Evolutionary conservation across 2,329 filamentous ascomycete genomes (phyloP), one percentile per base, ranked within the genome.

Genomic region (Zymoseptoria ardabiliae): DNA sequence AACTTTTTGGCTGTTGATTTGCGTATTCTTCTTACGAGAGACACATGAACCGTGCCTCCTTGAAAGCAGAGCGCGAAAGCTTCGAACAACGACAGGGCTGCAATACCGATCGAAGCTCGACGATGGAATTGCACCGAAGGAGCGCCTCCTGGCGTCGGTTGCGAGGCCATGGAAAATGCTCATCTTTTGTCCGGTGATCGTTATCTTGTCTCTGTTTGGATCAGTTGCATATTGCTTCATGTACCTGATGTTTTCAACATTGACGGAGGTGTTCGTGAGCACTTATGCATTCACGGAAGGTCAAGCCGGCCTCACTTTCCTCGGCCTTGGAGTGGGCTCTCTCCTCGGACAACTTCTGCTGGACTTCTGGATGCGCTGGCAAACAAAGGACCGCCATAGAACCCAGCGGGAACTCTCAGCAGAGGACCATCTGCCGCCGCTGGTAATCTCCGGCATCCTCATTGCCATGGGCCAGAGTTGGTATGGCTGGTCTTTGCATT

Each of bases 161-260:
- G 48, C 22, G n/a, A 48, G 59, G 13, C 59, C 59, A 13, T 52
- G 21, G 56, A 51, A 49, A 23, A 58, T 61, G 56, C 20, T 58
- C n/a, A 17, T 61, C 11, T 19, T 17, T 25, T 51, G 23, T 17
- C 59, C 56, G 5, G 30, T 28, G 7, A 69, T 70, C 51, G 64
- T 72, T 19, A 71, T 73, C 59, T 64, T n/a, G 59, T 73, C 17
- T 53, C 72, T 49, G 64, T 73, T 20, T 70, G 50, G 20, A 20
- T 51, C 50, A 21, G 67, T 55, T 67, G 70, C 0, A 65, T 72
- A 35, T 61, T 72, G 7, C 68, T 55, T 49, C 35, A 21, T 55
- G 28, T 41, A 55, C 41, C 22, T 54, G 10, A 22, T 55, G 23
- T 78, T 19, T 30, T 21, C 54, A 9, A 49, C 54, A 41, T n/a